Base-by-base conservation (phyloP, 345 rosid species). In the Citrus trifoliata region DNA sequence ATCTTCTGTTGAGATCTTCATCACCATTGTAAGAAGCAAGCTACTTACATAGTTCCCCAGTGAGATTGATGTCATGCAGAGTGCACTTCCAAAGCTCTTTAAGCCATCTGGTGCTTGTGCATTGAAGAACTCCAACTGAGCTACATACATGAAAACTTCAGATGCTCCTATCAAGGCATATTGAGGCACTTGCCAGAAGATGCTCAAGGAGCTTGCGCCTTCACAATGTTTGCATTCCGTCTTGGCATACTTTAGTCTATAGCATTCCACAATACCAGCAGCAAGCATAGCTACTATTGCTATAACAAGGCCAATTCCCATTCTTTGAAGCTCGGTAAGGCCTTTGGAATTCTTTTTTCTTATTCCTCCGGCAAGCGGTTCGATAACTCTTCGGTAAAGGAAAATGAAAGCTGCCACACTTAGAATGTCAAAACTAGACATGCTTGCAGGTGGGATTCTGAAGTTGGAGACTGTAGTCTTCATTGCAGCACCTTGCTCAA, bases 401-500 rank as follows among this genome's bases (percentile, higher is more conserved):
- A 97, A 94, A 46, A 97, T 93, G 90, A 97, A 97, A 66, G 85
- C 13, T 18, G 97, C 99, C 1, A 97, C 99, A 27, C 98, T 94
- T 7, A 93, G 79, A 73, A 94, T 97, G 86, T 97, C 99, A 24
- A 97, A 97, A 89, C 98, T 90, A 27, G 99, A 97, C 99, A 97
- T 97, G 89, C 98, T 90, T 24, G 99, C 98, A 0, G 99, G 89
- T 3, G 99, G 99, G 78, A 97, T 85, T 75, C 80, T 87, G 89
- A 97, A 97, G 75, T 87, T 81, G 4, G 92, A 85, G 74, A 97
- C 62, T 2, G 81, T 82, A 21, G 98, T 97, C 77, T 89, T 97
- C 99, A 97, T 97, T 18, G 97, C 98, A 62, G 98, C 98, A 10
- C 99, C 99, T 92, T 97, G 99, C 84, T 92, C 99, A 24, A 97